A percentile compares a stretch with the other conserved stretches of the same genome.
phyloP scores from a whole-genome alignment of 441 rosid species.

The Melianthus villosus region DNA sequence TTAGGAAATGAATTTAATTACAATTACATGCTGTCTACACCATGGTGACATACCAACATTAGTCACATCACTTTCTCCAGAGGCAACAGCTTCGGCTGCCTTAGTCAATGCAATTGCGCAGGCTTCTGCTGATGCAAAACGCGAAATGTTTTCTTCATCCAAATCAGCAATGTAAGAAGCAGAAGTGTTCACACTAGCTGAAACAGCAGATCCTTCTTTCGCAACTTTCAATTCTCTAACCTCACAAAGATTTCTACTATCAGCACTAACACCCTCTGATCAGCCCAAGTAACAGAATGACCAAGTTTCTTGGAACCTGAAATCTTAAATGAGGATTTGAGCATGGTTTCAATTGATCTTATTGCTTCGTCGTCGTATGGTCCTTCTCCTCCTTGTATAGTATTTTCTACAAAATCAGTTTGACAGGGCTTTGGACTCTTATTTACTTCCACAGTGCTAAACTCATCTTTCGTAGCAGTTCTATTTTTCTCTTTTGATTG shows the following conservation, averaged over 20 bases:
- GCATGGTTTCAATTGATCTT: constrained; percentile 19
- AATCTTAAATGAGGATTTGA: constrained; percentile 55
- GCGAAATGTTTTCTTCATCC: constrained; percentile 21
- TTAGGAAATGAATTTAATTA: not conserved
- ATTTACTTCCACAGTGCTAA: constrained; percentile 12
- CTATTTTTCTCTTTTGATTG: too few species aligned
- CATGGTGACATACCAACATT: constrained; percentile 39
- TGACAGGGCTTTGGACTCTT: constrained; percentile 17
- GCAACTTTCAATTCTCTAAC: constrained; percentile 6
- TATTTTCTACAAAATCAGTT: constrained; percentile 7
- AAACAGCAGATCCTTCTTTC: constrained; percentile 7
- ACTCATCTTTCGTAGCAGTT: constrained; percentile 14
- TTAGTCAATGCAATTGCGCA: constrained; percentile 57
- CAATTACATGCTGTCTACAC: not conserved
- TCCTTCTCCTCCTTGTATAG: constrained; percentile 15
- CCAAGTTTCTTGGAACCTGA: constrained; percentile 31
- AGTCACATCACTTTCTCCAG: constrained; percentile 33
- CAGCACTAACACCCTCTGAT: constrained; percentile 4
- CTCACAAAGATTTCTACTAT: constrained; percentile 8
- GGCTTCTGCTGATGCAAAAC: constrained; percentile 57
- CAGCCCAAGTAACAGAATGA: constrained; percentile 11
- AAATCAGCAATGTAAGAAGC: constrained; percentile 1
- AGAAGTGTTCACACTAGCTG: constrained; percentile 11
- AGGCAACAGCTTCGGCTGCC: constrained; percentile 63
- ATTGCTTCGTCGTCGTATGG: constrained; percentile 13